Conservation (phyloP, 1,284 basidiomycete genomes). For the Ustilago cynodontis region DNA sequence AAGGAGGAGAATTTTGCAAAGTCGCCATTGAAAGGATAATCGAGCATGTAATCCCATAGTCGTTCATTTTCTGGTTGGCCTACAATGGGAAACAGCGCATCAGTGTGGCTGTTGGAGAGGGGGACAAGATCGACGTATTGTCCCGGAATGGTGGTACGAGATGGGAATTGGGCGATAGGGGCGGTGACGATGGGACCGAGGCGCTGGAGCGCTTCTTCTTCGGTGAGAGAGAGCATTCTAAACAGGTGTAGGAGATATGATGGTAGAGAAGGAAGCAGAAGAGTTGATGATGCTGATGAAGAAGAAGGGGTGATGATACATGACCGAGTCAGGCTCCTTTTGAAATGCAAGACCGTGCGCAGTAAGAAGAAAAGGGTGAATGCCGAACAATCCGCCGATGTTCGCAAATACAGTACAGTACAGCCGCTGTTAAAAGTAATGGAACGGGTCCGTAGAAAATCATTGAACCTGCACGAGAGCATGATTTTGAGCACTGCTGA, state of each 20-base stretch:
- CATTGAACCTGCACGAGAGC: too few relatives aligned
- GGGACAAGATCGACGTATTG: constrained; percentile 45
- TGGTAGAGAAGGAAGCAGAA: neutral
- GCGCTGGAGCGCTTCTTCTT: constrained; percentile 35
- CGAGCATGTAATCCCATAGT: constrained; percentile 45
- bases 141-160: constrained; percentile 23
- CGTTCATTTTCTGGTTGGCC: constrained; percentile 37
- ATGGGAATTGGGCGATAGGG: constrained; percentile 20
- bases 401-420: neutral
- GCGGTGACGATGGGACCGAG: constrained; percentile 28
- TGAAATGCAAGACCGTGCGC: neutral
- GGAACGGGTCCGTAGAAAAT: too few relatives aligned
- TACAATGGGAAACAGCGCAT: constrained; percentile 27
- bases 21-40: constrained; percentile 33
- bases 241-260: neutral
- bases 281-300: neutral
- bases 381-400: neutral
- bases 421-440: too few relatives aligned
- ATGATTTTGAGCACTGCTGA: too few relatives aligned
- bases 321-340: constrained; percentile 2
- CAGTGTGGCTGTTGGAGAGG: constrained; percentile 12
- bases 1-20: constrained; percentile 6
- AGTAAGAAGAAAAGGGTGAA: neutral
- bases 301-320: too few relatives aligned
- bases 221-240: constrained; percentile 26